These are phyloP conservation scores for Thraustotheca clavata DNA, from an alignment of 352 stramenopile species.

Conservation along the genomic window DNA sequence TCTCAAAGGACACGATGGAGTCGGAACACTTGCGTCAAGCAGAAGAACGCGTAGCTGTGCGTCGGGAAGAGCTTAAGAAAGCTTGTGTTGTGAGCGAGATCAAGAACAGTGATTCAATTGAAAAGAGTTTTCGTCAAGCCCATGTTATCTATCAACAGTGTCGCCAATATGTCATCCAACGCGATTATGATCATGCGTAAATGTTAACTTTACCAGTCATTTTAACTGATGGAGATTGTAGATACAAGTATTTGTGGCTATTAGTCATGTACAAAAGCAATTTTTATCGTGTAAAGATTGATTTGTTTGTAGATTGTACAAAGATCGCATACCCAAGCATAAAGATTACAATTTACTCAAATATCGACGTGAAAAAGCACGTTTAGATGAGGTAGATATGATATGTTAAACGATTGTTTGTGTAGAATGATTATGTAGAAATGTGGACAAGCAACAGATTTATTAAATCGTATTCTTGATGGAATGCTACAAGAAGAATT, in stretches of 20 bases:
- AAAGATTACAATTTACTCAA: conserved; percentile 44
- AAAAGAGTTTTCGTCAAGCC: conserved; percentile 63
- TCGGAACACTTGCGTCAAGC: neutral
- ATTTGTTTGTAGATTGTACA: conserved; percentile 41
- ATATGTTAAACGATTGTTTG: neutral
- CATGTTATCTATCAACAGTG: conserved; percentile 68
- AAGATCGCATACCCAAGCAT: conserved; percentile 56
- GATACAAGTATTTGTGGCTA: conserved; percentile 73
- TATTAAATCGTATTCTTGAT: conserved; percentile 72
- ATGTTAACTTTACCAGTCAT: conserved; percentile 20
- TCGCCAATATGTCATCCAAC: conserved; percentile 52
- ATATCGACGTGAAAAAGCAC: conserved; percentile 55
- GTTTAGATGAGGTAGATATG: conserved; percentile 43
- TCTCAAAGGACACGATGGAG: neutral
- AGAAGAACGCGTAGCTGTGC: conserved; percentile 44
- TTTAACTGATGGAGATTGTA: conserved; percentile 29
- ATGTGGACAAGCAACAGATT: conserved; percentile 44
- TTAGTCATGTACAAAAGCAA: conserved; percentile 59
- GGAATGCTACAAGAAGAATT: conserved; percentile 64
- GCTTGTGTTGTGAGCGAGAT: conserved; percentile 57
- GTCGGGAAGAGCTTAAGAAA: conserved; percentile 44
- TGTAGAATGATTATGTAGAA: conserved; percentile 32
- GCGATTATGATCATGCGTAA: conserved; percentile 65
- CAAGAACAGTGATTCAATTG: conserved; percentile 48
- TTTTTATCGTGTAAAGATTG: neutral